Base-by-base conservation (phyloP, 768 basidiomycete genomes). In the Rhizopogon vinicolor region DNA sequence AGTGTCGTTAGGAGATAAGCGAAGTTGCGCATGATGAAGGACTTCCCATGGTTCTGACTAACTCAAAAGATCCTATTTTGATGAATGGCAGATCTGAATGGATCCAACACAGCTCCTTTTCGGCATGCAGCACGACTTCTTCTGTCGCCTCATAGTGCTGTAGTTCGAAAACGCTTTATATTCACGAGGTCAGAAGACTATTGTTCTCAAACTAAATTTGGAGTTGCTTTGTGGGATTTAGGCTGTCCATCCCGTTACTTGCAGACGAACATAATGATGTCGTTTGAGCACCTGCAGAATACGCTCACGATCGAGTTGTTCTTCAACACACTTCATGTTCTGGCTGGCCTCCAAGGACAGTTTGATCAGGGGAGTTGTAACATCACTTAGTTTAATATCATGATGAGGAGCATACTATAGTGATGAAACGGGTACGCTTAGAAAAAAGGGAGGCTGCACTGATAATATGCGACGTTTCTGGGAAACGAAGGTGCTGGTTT, bases 291-390 rank as follows among this genome's bases (percentile, higher is more conserved):
- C 83, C 66, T 85, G 81, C 57, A 89, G 72, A 18, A 89, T 79
- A 9, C 88, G 75, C 64, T 87, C 85, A 60, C 82, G 80, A 66
- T 88, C 87, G n/a, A 89, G 74, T 58, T 80, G 76, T 42, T 81
- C 82, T 62, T 90, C 85, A 0, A 81, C 84, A 49, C 81, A 79
- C 68, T 89, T 88, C 69, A 89, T 74, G 5, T 78, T 79, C 66
- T 88, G 84, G 1, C 81, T 84, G 6, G 90, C 90, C 51, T 87
- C 83, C 1, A 92, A 71, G 19, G 82, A 84, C 68, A 90, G 88
- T 56, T 80, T 79, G 72, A 89, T 89, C n/a, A 89, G 71, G 0
- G 78, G 76, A 10, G 83, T 86, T 19, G 82, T 83, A 28, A 82
- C 69, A 52, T 88, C 85, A 3, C 58, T 55, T 4, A 69, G 62